Evolutionary conservation across 2,329 filamentous ascomycete genomes (phyloP).

Genomic region (Cercospora brassicicola): DNA sequence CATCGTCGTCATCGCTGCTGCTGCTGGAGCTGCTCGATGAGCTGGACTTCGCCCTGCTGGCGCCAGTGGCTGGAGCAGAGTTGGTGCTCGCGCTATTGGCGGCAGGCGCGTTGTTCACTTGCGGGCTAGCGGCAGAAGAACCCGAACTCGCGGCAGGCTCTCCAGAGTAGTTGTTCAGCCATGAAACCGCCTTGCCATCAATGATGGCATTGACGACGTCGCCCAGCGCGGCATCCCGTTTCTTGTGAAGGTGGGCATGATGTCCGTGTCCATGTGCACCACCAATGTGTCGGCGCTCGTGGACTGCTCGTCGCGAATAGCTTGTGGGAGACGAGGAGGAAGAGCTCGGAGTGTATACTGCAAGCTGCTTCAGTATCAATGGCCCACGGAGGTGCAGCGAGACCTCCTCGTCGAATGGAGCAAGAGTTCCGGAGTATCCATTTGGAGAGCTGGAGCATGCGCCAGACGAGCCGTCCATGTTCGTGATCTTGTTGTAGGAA

Average conservation of each 20-base stretch:
- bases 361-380: constrained; percentile 64
- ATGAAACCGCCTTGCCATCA: constrained; percentile 58
- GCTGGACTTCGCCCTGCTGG: constrained; percentile 16
- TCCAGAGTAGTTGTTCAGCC: constrained; percentile 59
- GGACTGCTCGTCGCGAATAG: constrained; percentile 19
- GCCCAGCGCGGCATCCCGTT: constrained; percentile 43
- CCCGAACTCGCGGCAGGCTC: constrained; percentile 26
- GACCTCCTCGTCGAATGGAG: constrained; percentile 69
- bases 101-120: constrained; percentile 24
- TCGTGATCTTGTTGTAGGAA: constrained; percentile 63
- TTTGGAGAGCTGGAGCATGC: constrained; percentile 56
- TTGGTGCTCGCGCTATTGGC: constrained; percentile 13
- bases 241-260: constrained; percentile 55
- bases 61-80: constrained; percentile 20
- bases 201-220: constrained; percentile 60
- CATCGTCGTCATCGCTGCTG: constrained; percentile 21
- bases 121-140: constrained; percentile 48
- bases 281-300: constrained; percentile 36
- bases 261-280: constrained; percentile 44
- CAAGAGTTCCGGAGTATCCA: constrained; percentile 60
- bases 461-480: constrained; percentile 58
- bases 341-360: constrained; percentile 60
- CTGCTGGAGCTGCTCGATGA: background rate
- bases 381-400: constrained; percentile 73
- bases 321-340: constrained; percentile 24